Evolutionary conservation across 2,329 filamentous ascomycete species (phyloP), one percentile per base, ranked within the genome.

Genomic region (Cordyceps cicadae): DNA sequence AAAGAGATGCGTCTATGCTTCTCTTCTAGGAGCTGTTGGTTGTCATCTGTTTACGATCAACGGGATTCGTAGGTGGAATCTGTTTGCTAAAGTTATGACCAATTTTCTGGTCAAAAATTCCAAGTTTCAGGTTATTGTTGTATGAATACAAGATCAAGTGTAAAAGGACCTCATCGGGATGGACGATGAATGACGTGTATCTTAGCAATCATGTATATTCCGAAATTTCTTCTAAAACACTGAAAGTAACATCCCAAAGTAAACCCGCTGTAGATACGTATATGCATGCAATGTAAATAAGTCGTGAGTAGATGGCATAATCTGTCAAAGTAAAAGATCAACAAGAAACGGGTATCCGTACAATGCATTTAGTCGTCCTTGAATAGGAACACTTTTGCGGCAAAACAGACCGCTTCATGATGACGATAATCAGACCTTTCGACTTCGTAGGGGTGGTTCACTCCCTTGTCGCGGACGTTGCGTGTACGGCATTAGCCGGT

Each of bases 401-500:
- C 21, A 19, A 49, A 49, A 49, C 19, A 49, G 48, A 34, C n/a
- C 32, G 43, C 45, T 55, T 21, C 12, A 39, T 57, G 54, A 19
- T 34, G 9, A 14, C 6, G 37, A 39, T 48, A 39, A 49, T n/a
- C 39, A n/a, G 14, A 2, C n/a, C 12, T 52, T 11, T 17, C 46
- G 26, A 9, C 11, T 26, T 19, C 24, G 17, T n/a, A n/a, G 5
- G 39, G 17, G 14, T n/a, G 29, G 29, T 46, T 34, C 21, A n/a
- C 29, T 12, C 24, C 29, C n/a, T 19, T 41, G 37, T 43, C n/a
- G 5, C 3, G 12, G 34, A 37, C 34, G 11, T 11, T 37, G 34
- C 2, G 34, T 12, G 34, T 37, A 34, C 32, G 15, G 14, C n/a
- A 43, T 72, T 66, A 81, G 46, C 75, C 77, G 43, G 74, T 72